Evolutionary conservation across 352 stramenopile species (phyloP).

Genomic region (Plasmopara viticola): DNA sequence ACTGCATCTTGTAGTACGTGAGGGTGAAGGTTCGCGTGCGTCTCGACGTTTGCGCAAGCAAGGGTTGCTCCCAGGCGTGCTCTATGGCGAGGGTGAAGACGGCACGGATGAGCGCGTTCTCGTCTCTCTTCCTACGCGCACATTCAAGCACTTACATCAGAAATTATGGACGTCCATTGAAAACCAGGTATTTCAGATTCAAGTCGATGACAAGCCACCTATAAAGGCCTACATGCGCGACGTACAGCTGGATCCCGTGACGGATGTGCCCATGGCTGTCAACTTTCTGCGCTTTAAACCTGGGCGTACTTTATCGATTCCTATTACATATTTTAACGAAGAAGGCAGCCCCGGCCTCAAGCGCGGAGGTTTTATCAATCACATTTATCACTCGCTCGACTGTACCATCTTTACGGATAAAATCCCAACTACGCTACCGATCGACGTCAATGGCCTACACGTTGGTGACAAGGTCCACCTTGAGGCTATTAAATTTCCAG

Average conservation of each 20-base stretch:
- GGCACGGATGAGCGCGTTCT: conserved; percentile 67
- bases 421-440: conserved; percentile 68
- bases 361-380: conserved; percentile 91
- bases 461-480: conserved; percentile 79
- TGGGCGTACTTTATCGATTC: conserved; percentile 86
- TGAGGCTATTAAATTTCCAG: conserved; percentile 67
- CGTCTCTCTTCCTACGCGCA: conserved; percentile 60
- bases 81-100: conserved; percentile 77
- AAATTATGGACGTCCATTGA: conserved; percentile 84
- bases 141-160: conserved; percentile 78
- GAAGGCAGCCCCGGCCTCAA: conserved; percentile 93
- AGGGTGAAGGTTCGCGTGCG: conserved; percentile 64
- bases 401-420: conserved; percentile 72
- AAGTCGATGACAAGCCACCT: conserved; percentile 49
- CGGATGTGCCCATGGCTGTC: conserved; percentile 66
- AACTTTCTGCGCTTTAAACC: conserved; percentile 93
- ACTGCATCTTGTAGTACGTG: conserved; percentile 56
- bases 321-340: conserved; percentile 90
- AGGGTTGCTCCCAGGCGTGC: conserved; percentile 68
- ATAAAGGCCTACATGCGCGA: conserved; percentile 86
- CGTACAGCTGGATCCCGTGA: conserved; percentile 80
- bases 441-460: conserved; percentile 84
- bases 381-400: conserved; percentile 82
- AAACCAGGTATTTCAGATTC: conserved; percentile 84
- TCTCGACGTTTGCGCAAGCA: conserved; percentile 77